A percentile compares a stretch with the other conserved stretches of the same genome.
phyloP scores from a whole-genome alignment of 75 land plant genomes.

The Pinus taeda region DNA sequence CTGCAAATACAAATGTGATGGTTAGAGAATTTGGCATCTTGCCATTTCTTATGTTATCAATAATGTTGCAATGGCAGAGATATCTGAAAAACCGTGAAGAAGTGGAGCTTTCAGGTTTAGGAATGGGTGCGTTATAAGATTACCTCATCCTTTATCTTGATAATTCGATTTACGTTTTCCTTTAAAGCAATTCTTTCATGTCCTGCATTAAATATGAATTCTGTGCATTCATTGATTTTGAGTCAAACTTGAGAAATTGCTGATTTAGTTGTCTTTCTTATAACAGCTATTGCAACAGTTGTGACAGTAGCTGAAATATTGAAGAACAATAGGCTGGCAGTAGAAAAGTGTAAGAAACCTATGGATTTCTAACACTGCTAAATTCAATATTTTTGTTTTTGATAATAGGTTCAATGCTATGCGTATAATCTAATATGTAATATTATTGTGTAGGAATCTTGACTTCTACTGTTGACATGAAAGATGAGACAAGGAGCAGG shows the following conservation, averaged over 20 bases:
- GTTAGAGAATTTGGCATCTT: no score
- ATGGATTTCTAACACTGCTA: not conserved
- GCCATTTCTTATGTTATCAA: not conserved
- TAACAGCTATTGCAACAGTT: constrained; percentile 79
- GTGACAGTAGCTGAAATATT: constrained; percentile 88
- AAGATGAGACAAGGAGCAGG: constrained; percentile 62
- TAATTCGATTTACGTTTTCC: not conserved
- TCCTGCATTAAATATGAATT: not conserved
- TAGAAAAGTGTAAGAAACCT: constrained; percentile 65
- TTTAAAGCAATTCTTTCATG: not conserved
- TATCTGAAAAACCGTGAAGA: constrained; percentile 77
- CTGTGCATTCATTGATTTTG: not conserved
- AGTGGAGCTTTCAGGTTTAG: constrained; percentile 80
- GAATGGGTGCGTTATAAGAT: constrained; percentile 20
- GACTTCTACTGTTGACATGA: constrained; percentile 82
- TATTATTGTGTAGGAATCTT: constrained; percentile 42
- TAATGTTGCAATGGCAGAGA: constrained; percentile 41
- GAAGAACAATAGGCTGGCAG: constrained; percentile 88
- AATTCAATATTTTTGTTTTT: not conserved
- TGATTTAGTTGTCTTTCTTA: constrained; percentile 2
- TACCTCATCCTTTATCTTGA: no score
- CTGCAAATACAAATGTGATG: no score
- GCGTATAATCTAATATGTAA: not conserved
- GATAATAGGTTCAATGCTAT: not conserved
- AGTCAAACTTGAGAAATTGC: not conserved